Percentiles rank a stretch among this genome's conserved stretches.
Evolutionary conservation across 441 rosid species (phyloP).

Genomic region (Syzygium syzygioides): DNA sequence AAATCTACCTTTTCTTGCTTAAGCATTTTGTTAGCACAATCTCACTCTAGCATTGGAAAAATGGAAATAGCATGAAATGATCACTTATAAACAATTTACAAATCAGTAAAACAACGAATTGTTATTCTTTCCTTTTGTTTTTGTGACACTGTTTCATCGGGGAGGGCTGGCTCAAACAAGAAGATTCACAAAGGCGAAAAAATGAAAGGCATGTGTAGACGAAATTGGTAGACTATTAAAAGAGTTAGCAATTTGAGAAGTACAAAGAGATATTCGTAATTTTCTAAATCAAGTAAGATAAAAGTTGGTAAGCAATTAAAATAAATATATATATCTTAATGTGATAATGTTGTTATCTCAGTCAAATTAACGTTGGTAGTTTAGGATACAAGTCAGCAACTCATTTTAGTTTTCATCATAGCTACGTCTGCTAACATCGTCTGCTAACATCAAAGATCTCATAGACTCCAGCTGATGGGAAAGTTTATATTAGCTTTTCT

Average conservation of each 20-base stretch:
- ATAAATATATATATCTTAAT: too few relatives aligned
- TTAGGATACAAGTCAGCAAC: neutral
- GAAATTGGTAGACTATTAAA: too few relatives aligned
- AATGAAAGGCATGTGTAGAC: too few relatives aligned
- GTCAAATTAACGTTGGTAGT: too few relatives aligned
- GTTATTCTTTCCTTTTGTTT: too few relatives aligned
- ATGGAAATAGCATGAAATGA: too few relatives aligned
- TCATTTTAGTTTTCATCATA: neutral
- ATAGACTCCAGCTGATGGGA: accelerated
- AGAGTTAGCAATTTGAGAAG: neutral
- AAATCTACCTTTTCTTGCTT: neutral
- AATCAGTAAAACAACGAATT: neutral
- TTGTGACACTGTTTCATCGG: too few relatives aligned
- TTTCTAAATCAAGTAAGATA: neutral
- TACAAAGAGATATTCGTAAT: neutral
- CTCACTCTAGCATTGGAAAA: neutral
- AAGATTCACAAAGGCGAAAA: too few relatives aligned
- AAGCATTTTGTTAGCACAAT: neutral
- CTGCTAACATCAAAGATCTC: neutral
- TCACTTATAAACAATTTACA: neutral
- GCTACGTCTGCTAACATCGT: neutral
- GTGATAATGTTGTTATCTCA: too few relatives aligned
- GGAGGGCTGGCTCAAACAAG: too few relatives aligned
- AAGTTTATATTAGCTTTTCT: neutral
- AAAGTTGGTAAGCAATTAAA: neutral